Percentiles rank a stretch among this genome's conserved stretches.
Evolutionary conservation across 768 basidiomycete species (phyloP).

Genomic region (Amyloporia xantha): DNA sequence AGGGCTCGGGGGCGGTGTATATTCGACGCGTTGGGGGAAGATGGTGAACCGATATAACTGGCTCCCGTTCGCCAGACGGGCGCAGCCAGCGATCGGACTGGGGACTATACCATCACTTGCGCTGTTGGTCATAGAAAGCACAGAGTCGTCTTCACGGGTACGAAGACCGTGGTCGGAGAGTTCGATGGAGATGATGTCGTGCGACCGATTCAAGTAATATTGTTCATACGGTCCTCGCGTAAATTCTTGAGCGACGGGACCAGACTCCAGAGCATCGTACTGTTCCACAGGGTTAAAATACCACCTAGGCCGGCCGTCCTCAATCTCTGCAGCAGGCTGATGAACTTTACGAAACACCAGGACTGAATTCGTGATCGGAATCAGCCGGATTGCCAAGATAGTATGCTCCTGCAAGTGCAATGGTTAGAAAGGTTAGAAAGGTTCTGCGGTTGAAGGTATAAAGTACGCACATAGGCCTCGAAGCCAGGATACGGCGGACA

Average conservation of each 20-base stretch:
- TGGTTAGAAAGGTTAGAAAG: too few relatives aligned
- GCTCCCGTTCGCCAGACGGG: neutral
- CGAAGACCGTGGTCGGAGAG: slow-evolving; percentile 9
- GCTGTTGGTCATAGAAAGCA: neutral
- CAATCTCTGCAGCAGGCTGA: neutral
- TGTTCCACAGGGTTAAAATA: neutral
- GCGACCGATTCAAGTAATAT: too few relatives aligned
- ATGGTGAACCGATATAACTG: slow-evolving; percentile 9
- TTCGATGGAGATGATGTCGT: slow-evolving; percentile 6
- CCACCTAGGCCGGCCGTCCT: too few relatives aligned
- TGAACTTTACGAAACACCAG: slow-evolving; percentile 19
- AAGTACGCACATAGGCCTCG: neutral
- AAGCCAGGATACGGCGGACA: slow-evolving; percentile 17
- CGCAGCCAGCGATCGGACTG: slow-evolving; percentile 5
- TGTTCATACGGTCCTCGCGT: too few relatives aligned
- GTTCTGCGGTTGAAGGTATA: neutral
- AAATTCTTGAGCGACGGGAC: too few relatives aligned
- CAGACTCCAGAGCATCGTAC: slow-evolving; percentile 10
- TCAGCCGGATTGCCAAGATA: slow-evolving; percentile 14
- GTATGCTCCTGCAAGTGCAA: slow-evolving; percentile 6
- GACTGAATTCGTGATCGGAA: slow-evolving; percentile 14
- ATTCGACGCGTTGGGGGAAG: slow-evolving; percentile 2
- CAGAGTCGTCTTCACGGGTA: slow-evolving; percentile 6
- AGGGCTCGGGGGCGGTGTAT: slow-evolving; percentile 2
- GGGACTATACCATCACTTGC: neutral